A percentile compares a stretch with the other conserved stretches of the same genome.
Conservation (phyloP, 2,329 filamentous ascomycete genomes). For the Xylogone sp. region DNA sequence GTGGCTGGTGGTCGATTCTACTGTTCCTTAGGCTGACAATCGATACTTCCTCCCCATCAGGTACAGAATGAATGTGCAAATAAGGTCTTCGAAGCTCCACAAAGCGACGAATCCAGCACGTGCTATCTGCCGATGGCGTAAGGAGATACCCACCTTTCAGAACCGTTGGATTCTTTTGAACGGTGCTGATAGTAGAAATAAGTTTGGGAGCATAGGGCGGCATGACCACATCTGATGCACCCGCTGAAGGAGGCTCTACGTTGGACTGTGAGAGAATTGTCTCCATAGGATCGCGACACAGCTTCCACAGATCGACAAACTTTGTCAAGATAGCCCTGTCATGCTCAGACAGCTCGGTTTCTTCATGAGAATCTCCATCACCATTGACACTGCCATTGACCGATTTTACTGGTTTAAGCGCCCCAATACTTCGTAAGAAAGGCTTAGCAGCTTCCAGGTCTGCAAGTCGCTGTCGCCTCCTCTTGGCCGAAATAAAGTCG, state of each 20-base stretch:
- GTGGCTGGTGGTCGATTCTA: slow-evolving; percentile 87
- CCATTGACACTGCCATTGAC: background rate
- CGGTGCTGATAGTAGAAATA: slow-evolving; percentile 70
- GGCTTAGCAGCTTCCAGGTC: slow-evolving; percentile 77
- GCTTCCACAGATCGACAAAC: slow-evolving; percentile 28
- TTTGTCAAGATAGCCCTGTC: slow-evolving; percentile 36
- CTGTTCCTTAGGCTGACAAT: slow-evolving; percentile 86
- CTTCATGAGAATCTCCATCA: slow-evolving; percentile 25
- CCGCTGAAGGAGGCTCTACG: slow-evolving; percentile 66
- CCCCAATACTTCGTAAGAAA: slow-evolving; percentile 56
- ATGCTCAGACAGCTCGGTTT: slow-evolving; percentile 22
- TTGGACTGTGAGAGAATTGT: slow-evolving; percentile 56
- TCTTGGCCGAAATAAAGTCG: slow-evolving; percentile 75
- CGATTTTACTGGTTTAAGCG: slow-evolving; percentile 14
- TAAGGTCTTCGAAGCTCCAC: slow-evolving; percentile 91
- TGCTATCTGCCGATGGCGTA: slow-evolving; percentile 75
- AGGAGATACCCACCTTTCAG: slow-evolving; percentile 87
- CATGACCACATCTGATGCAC: slow-evolving; percentile 34
- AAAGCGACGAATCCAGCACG: slow-evolving; percentile 86
- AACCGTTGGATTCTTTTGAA: slow-evolving; percentile 76
- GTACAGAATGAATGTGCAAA: slow-evolving; percentile 80
- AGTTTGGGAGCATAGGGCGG: slow-evolving; percentile 57
- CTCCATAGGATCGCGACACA: slow-evolving; percentile 26
- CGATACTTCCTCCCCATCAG: slow-evolving; percentile 85
- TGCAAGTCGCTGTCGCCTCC: slow-evolving; percentile 67